These are phyloP conservation scores for Pugionium dolabratum DNA, from an alignment of 345 rosid species.

Conservation along the genomic window DNA sequence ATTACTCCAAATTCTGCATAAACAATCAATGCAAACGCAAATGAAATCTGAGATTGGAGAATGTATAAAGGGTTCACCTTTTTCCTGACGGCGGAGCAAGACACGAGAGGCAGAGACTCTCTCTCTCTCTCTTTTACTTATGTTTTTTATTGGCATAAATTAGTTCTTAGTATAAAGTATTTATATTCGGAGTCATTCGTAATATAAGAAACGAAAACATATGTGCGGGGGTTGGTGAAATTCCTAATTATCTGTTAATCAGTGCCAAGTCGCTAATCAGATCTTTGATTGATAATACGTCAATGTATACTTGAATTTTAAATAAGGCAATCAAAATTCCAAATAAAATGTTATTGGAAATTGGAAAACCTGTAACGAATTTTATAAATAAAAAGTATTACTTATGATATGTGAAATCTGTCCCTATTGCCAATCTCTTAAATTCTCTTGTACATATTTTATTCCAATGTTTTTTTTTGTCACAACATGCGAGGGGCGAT, in stretches of 20 bases:
- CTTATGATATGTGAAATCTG: conserved; percentile 7
- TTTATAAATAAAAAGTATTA: too few relatives aligned
- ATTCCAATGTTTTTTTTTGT: too few relatives aligned
- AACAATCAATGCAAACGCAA: conserved; percentile 24
- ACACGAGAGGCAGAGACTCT: conserved; percentile 14
- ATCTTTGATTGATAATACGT: not conserved
- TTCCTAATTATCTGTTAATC: not conserved
- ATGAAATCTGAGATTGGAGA: conserved; percentile 31
- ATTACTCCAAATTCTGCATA: not conserved
- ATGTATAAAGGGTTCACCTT: conserved; percentile 35
- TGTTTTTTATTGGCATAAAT: conserved; percentile 2
- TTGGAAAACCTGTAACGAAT: not conserved
- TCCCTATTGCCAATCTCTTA: too few relatives aligned
- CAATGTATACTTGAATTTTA: not conserved
- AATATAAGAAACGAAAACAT: conserved; percentile 4
- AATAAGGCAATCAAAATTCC: not conserved
- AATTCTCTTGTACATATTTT: too few relatives aligned
- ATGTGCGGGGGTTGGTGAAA: conserved; percentile 22
- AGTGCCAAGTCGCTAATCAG: conserved; percentile 20
- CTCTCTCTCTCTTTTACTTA: not conserved
- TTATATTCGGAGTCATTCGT: not conserved
- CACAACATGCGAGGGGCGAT: too few relatives aligned
- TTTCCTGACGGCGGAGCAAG: conserved; percentile 30
- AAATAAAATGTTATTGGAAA: conserved; percentile 5
- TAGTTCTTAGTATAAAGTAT: not conserved